Evolutionary conservation across 345 rosid genomes (phyloP), one percentile per base, ranked within the genome.

Genomic region (Excoecaria cochinchinensis): DNA sequence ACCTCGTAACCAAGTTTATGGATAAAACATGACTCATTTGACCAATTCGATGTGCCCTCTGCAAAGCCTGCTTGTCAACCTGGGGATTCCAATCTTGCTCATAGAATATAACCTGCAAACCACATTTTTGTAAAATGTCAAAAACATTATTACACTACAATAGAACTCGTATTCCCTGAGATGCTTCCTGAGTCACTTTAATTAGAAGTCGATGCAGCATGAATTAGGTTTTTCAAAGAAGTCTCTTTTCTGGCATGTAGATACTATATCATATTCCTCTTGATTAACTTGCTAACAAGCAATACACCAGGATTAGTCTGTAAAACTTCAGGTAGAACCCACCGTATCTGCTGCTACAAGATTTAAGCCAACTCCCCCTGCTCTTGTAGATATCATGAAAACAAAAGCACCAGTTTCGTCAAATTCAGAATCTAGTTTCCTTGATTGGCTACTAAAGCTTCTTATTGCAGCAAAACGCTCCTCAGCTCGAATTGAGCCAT

Each of bases 61-160:
- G 98, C 84, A 94, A 79, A 78, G 97, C 98, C 82, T 92, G 97
- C 85, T 88, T 90, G 79, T 90, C 98, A 75, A 92, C 96, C 79
- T 94, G 98, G 51, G 97, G 98, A 77, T 94, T 94, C 98, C 98
- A 94, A 75, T 94, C 97, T 87, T 94, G 97, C 82, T 94, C 98
- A 19, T 87, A 94, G 81, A 92, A 90, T 78, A 94, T 88, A 76
- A 92, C 97, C 98, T 94, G 82, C 24, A 3, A 53, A 56, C 53
- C 42, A 9, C 72, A 72, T 24, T 14, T 51, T 21, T 9, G 21
- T 47, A 46, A 40, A 38, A 72, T 60, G 31, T 38, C 57, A 40
- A 64, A 64, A 46, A 19, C 8, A 50, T 21, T 38, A 6, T 19
- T 19, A 52, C 67, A 47, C 63, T 12, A 8, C 40, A 5, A 13